These are phyloP conservation scores for Lolium perenne DNA, from an alignment of 176 grass and related monocot genomes.

Conservation along the genomic window DNA sequence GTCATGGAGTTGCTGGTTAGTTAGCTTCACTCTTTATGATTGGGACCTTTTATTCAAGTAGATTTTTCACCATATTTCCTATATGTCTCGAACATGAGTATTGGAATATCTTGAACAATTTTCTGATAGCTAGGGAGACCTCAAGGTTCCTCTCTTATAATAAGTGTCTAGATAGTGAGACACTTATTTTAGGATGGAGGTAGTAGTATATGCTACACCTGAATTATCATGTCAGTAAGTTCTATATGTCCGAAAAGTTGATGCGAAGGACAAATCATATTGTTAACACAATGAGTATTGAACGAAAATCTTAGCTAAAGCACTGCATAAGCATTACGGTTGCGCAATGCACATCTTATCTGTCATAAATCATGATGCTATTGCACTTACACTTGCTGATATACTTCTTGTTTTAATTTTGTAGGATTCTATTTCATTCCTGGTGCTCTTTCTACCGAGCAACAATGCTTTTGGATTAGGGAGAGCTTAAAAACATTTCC, in stretches of 20 bases:
- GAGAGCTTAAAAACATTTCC: constrained; percentile 85
- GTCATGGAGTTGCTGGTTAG: not conserved
- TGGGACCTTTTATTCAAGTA: no score
- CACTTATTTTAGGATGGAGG: no score
- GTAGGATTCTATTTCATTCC: constrained; percentile 93
- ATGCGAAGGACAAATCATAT: not conserved
- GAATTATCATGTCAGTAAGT: not conserved
- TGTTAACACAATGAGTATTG: no score
- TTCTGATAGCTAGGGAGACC: not conserved
- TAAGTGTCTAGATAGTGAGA: no score
- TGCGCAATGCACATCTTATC: not conserved
- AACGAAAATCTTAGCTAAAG: no score
- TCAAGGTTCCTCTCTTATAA: not conserved
- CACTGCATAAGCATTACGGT: not conserved
- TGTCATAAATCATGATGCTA: not conserved
- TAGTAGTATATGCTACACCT: not conserved
- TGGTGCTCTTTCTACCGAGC: constrained; percentile 57
- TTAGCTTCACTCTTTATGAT: not conserved
- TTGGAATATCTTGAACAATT: not conserved
- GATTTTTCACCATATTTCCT: no score
- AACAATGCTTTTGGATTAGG: constrained; percentile 86
- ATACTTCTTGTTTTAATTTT: constrained; percentile 25
- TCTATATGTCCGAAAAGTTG: not conserved
- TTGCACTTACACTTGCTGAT: not conserved
- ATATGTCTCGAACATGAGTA: not conserved